A percentile compares a stretch with the other conserved stretches of the same genome.
These are phyloP conservation scores for Colletotrichum orchidophilum DNA, from an alignment of 2,329 filamentous ascomycete genomes.

Conservation along the genomic window DNA sequence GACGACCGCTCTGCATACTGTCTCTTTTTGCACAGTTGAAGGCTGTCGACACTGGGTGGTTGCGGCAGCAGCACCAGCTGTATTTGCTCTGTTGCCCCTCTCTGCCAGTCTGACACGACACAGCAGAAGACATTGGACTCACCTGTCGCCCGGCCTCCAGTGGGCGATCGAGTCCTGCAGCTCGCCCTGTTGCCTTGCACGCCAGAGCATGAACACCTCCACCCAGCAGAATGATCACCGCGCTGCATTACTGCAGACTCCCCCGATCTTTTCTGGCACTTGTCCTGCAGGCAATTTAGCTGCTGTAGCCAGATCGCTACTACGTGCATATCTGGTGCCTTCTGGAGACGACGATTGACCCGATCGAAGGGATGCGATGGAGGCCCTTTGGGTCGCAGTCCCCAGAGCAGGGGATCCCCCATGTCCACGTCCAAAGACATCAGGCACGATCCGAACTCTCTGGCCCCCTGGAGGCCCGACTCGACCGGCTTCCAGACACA, in stretches of 20 bases:
- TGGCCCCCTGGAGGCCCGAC: constrained; percentile 15
- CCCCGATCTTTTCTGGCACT: background rate
- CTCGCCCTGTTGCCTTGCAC: constrained; percentile 25
- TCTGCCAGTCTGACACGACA: background rate
- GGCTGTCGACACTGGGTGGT: background rate
- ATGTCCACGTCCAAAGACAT: constrained; percentile 7
- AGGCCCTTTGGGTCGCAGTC: constrained; percentile 17
- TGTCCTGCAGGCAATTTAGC: constrained; percentile 17
- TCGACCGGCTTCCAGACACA: constrained; percentile 12
- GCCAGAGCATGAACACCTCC: constrained; percentile 19
- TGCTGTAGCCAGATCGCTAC: constrained; percentile 19
- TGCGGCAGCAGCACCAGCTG: background rate
- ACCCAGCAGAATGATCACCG: background rate
- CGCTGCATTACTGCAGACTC: background rate
- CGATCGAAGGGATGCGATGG: constrained; percentile 4
- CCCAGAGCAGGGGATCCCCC: constrained; percentile 14
- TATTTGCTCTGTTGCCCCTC: background rate
- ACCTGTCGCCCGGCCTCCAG: background rate
- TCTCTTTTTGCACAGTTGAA: background rate
- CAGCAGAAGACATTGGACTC: background rate
- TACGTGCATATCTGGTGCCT: background rate
- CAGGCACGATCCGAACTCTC: constrained; percentile 26
- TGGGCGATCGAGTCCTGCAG: constrained; percentile 20
- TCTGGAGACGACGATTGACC: constrained; percentile 1
- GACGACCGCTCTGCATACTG: background rate